Evolutionary conservation across 331 rosid genomes (phyloP).

Genomic region (Dryas integrifolia): DNA sequence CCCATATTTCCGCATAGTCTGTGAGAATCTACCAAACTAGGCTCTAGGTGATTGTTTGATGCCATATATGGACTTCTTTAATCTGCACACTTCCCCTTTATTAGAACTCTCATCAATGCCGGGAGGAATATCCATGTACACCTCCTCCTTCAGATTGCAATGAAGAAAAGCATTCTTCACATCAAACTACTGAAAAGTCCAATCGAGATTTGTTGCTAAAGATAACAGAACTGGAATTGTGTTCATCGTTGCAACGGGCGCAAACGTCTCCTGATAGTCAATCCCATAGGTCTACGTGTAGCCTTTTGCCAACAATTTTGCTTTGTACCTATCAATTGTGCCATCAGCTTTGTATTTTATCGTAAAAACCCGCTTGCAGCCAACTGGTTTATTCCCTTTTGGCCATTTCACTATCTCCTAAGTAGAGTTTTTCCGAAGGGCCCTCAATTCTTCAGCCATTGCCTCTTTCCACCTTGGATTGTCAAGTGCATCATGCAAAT

Average conservation of each 20-base stretch:
- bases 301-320: too few relatives aligned
- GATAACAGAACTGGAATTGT: not conserved
- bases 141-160: not conserved
- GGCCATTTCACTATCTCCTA: not conserved
- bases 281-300: not conserved
- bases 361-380: conserved; percentile 3
- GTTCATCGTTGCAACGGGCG: not conserved
- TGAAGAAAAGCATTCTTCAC: not conserved
- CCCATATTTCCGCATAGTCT: too few relatives aligned
- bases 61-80: too few relatives aligned
- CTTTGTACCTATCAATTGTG: not conserved
- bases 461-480: not conserved
- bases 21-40: too few relatives aligned
- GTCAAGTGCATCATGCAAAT: not conserved
- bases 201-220: too few relatives aligned
- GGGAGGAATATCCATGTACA: not conserved
- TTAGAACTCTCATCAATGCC: not conserved
- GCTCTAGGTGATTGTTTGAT: too few relatives aligned
- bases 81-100: too few relatives aligned
- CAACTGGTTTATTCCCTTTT: not conserved
- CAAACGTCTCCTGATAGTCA: not conserved
- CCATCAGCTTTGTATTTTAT: not conserved
- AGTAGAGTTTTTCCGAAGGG: not conserved
- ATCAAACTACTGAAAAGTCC: not conserved
- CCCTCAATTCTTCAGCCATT: not conserved